A percentile compares a stretch with the other conserved stretches of the same genome.
Conservation (phyloP, 1,284 basidiomycete species). For the Austroboletus rostrupii region DNA sequence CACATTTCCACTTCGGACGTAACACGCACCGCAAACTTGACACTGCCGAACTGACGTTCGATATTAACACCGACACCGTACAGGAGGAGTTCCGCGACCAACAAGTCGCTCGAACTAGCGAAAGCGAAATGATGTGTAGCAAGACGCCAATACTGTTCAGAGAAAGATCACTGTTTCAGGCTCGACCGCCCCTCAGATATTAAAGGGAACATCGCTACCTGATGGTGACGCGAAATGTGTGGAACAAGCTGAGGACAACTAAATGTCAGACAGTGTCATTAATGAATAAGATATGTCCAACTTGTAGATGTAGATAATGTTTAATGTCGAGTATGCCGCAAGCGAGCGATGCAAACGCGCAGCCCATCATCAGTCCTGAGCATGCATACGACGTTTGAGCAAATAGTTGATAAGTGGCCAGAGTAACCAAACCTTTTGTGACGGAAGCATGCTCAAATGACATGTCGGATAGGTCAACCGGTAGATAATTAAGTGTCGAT, state of each 20-base stretch:
- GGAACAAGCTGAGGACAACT: slow-evolving; percentile 50
- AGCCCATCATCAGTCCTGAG: slow-evolving; percentile 71
- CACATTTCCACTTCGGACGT: background rate
- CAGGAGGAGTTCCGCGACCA: slow-evolving; percentile 72
- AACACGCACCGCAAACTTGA: slow-evolving; percentile 80
- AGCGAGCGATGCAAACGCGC: slow-evolving; percentile 66
- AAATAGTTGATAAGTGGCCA: background rate
- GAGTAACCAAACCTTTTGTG: slow-evolving; percentile 58
- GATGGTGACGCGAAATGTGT: slow-evolving; percentile 67
- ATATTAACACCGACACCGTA: slow-evolving; percentile 72
- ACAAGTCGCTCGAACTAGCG: slow-evolving; percentile 80
- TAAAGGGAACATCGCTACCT: slow-evolving; percentile 40
- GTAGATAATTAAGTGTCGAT: background rate
- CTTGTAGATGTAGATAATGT: slow-evolving; percentile 83
- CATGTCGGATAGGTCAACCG: slow-evolving; percentile 37
- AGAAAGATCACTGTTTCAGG: slow-evolving; percentile 18
- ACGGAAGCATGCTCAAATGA: slow-evolving; percentile 77
- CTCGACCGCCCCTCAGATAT: slow-evolving; percentile 16
- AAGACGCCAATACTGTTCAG: slow-evolving; percentile 79
- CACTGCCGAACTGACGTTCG: slow-evolving; percentile 82
- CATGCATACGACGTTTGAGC: background rate
- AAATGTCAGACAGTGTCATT: slow-evolving; percentile 10
- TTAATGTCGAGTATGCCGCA: slow-evolving; percentile 81
- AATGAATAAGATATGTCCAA: slow-evolving; percentile 23
- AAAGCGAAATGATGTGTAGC: slow-evolving; percentile 74